Evolutionary conservation across 768 basidiomycete genomes (phyloP).

Genomic region (Xerocomus spinulosus): DNA sequence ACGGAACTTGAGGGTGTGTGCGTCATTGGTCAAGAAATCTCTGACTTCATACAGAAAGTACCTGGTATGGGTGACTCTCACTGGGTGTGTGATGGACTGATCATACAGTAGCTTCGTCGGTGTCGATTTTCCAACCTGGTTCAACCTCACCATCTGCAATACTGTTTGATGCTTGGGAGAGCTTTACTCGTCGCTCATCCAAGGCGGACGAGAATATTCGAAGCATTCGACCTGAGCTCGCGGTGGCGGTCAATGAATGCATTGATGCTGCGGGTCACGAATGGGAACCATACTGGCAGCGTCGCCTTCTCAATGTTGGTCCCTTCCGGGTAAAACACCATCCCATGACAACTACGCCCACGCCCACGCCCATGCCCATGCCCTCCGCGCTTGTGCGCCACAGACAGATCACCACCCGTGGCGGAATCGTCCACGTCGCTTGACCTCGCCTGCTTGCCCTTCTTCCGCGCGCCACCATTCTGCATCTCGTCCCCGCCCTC

Average conservation of each 20-base stretch:
- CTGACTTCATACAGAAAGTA: slow-evolving; percentile 92
- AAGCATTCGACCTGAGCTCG: slow-evolving; percentile 80
- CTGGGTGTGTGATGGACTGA: background rate
- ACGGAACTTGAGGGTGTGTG: slow-evolving; percentile 90
- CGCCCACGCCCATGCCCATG: slow-evolving; percentile 21
- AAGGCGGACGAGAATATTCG: slow-evolving; percentile 93
- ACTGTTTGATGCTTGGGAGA: slow-evolving; percentile 88
- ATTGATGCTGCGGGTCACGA: slow-evolving; percentile 92
- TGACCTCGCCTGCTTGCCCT: slow-evolving; percentile 12
- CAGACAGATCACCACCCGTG: slow-evolving; percentile 8
- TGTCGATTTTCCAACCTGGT: slow-evolving; percentile 87
- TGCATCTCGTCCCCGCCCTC: slow-evolving; percentile 13
- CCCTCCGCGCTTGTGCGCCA: slow-evolving; percentile 14
- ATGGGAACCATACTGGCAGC: slow-evolving; percentile 89
- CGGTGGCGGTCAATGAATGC: slow-evolving; percentile 83
- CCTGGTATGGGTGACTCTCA: slow-evolving; percentile 51
- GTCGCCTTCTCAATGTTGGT: slow-evolving; percentile 72
- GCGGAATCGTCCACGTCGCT: slow-evolving; percentile 18
- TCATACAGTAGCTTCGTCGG: slow-evolving; percentile 55
- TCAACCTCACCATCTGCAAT: slow-evolving; percentile 91
- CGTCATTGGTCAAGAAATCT: slow-evolving; percentile 71
- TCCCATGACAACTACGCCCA: too few relatives aligned
- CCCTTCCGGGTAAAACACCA: too few relatives aligned
- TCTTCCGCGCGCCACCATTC: slow-evolving; percentile 22
- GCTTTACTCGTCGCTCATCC: slow-evolving; percentile 76